A percentile compares a stretch with the other conserved stretches of the same genome.
phyloP scores from a whole-genome alignment of 352 stramenopile species.

The Phytophthora palmivora region DNA sequence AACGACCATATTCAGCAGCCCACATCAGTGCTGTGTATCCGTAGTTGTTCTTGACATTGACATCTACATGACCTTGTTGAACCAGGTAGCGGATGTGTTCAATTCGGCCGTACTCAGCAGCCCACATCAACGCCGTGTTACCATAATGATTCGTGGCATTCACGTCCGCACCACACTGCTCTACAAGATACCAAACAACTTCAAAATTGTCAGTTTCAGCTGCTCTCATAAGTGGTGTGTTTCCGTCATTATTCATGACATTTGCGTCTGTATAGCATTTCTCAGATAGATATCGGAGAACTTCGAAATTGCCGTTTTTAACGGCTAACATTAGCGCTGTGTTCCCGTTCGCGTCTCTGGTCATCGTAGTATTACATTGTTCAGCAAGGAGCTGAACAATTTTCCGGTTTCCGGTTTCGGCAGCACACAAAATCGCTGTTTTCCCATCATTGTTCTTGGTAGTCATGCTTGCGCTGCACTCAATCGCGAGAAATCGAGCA shows the following conservation, averaged over 20 bases:
- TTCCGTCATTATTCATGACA: not conserved
- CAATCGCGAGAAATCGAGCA: not conserved
- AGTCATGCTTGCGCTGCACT: too few relatives aligned
- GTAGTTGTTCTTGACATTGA: too few relatives aligned
- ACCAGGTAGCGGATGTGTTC: too few relatives aligned
- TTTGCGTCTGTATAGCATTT: not conserved
- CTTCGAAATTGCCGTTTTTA: not conserved
- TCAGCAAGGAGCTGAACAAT: not conserved
- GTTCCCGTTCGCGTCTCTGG: not conserved
- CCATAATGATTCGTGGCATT: not conserved
- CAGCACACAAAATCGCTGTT: not conserved
- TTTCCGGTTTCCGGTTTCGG: not conserved
- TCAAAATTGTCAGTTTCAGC: not conserved
- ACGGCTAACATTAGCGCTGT: not conserved
- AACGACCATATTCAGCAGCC: too few relatives aligned
- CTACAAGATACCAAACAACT: not conserved
- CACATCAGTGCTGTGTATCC: too few relatives aligned
- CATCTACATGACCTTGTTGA: too few relatives aligned
- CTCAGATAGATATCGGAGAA: not conserved
- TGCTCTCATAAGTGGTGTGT: not conserved
- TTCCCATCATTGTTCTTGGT: too few relatives aligned
- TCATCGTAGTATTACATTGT: not conserved
- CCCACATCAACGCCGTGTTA: not conserved
- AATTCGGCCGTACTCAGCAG: not conserved
- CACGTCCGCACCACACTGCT: not conserved